Conservation (phyloP, 2,329 filamentous ascomycete species). For the Claviceps arundinis region DNA sequence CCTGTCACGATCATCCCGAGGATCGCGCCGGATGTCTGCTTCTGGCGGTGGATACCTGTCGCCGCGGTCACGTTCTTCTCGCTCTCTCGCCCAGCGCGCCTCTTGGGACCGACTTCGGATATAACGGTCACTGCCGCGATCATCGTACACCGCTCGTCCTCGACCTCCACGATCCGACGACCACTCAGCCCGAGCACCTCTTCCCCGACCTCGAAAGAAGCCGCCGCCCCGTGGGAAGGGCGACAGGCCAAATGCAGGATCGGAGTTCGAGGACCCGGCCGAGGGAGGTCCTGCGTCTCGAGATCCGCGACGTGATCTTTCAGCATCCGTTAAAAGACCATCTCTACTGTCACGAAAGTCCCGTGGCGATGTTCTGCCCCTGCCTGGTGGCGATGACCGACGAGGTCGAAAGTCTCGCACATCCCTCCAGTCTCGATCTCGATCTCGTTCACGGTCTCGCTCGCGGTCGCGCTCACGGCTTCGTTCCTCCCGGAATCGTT, state of each 20-base stretch:
- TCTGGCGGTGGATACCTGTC: conserved; percentile 28
- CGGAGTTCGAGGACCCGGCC: conserved; percentile 57
- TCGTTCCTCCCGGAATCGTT: conserved; percentile 5
- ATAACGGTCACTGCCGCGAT: conserved; percentile 44
- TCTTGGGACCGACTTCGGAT: conserved; percentile 54
- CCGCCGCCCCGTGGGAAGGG: conserved; percentile 42
- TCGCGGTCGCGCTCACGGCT: conserved; percentile 42
- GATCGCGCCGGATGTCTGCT: conserved; percentile 27
- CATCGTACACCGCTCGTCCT: conserved; percentile 46
- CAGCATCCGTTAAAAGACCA: conserved; percentile 50
- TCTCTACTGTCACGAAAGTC: conserved; percentile 51
- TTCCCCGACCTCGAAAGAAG: conserved; percentile 39
- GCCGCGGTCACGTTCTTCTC: conserved; percentile 39
- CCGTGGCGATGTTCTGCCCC: conserved; percentile 53
- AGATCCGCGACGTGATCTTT: conserved; percentile 53
- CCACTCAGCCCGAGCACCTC: conserved; percentile 31
- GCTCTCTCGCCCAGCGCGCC: conserved; percentile 43
- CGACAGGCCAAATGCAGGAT: conserved; percentile 43
- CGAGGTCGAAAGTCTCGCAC: conserved; percentile 28
- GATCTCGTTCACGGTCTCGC: conserved; percentile 40
- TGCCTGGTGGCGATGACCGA: conserved; percentile 43
- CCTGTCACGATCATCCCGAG: conserved; percentile 33
- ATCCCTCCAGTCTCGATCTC: conserved; percentile 35
- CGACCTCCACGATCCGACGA: conserved; percentile 36
- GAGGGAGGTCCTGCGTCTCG: conserved; percentile 58